Percentiles rank a stretch among this genome's conserved stretches.
Conservation (phyloP, 202 grass and related monocot species). For the Schoenoplectus tabernaemontani region DNA sequence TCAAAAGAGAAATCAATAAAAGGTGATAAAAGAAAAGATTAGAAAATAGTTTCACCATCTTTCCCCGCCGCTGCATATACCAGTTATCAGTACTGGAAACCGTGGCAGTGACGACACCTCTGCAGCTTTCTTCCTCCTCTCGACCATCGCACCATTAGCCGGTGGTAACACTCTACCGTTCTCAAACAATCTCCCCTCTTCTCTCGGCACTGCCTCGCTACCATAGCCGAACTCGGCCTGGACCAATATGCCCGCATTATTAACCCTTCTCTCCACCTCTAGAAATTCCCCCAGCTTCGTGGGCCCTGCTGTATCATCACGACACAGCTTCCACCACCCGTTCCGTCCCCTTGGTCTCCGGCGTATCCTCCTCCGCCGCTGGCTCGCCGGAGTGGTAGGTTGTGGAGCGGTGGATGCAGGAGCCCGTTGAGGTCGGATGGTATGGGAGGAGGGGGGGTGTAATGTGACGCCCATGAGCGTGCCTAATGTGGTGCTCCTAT, state of each 20-base stretch:
- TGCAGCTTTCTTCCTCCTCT: neutral
- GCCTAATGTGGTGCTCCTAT: slow-evolving; percentile 83
- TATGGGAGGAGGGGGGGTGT: slow-evolving; percentile 2
- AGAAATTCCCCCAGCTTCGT: slow-evolving; percentile 66
- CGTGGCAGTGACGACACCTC: slow-evolving; percentile 26
- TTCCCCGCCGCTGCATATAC: slow-evolving; percentile 62
- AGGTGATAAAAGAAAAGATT: neutral
- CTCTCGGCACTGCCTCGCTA: slow-evolving; percentile 5
- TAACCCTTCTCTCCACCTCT: slow-evolving; percentile 51
- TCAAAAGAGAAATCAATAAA: neutral
- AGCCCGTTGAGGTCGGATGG: slow-evolving; percentile 24
- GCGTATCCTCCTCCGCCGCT: neutral
- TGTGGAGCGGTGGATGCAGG: neutral
- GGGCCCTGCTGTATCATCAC: slow-evolving; percentile 27
- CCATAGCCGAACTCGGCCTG: slow-evolving; percentile 33
- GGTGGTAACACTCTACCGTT: slow-evolving; percentile 48
- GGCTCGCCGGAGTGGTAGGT: neutral
- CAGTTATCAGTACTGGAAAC: slow-evolving; percentile 59
- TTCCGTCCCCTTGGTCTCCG: slow-evolving; percentile 22
- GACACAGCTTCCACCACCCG: slow-evolving; percentile 59
- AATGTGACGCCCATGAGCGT: slow-evolving; percentile 81
- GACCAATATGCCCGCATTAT: slow-evolving; percentile 8
- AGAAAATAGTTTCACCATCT: slow-evolving; percentile 12
- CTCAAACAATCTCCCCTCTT: slow-evolving; percentile 47
- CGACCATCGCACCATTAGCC: neutral